Percentiles rank a stretch among this genome's conserved stretches.
Conservation (phyloP, 805 yeast species). For the Sungouiozyma intestinalis region DNA sequence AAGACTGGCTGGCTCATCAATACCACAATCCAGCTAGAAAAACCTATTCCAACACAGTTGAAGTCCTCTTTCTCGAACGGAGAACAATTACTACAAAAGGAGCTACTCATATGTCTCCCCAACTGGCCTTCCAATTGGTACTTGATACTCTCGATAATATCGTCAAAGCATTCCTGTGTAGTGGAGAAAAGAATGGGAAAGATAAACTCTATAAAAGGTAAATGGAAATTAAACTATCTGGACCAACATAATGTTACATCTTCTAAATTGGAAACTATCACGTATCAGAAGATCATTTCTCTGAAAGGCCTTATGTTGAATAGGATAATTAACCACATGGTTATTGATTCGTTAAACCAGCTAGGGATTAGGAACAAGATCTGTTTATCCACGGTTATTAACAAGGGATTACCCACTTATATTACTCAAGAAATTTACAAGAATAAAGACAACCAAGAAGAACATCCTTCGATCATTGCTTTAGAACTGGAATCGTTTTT, state of each 20-base stretch:
- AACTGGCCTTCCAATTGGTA: conserved; percentile 31
- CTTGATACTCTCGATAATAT: conserved; percentile 24
- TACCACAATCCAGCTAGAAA: conserved; percentile 16
- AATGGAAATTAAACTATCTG: conserved; percentile 26
- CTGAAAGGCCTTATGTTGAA: conserved; percentile 25
- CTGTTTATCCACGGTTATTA: conserved; percentile 12
- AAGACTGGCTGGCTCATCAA: conserved; percentile 29
- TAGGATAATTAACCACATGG: conserved; percentile 28
- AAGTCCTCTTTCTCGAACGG: background rate
- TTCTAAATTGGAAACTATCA: conserved; percentile 25
- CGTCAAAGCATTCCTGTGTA: conserved; percentile 24
- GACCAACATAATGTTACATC: conserved; percentile 16
- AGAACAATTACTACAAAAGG: conserved; percentile 16
- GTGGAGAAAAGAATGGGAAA: conserved; percentile 28
- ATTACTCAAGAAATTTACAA: conserved; percentile 5
- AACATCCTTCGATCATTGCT: conserved; percentile 19
- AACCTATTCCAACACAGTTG: conserved; percentile 16
- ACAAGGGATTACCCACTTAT: conserved; percentile 16
- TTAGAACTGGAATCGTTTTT: conserved; percentile 25
- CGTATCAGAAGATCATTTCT: conserved; percentile 25
- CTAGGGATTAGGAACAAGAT: conserved; percentile 22
- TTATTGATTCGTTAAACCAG: conserved; percentile 28
- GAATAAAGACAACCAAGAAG: conserved; percentile 1
- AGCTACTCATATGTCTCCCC: conserved; percentile 24
- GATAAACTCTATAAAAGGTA: conserved; percentile 22